These are phyloP conservation scores for Allomyces macrogynus DNA, from an alignment of 192 early-diverging fungal species.

Conservation along the genomic window DNA sequence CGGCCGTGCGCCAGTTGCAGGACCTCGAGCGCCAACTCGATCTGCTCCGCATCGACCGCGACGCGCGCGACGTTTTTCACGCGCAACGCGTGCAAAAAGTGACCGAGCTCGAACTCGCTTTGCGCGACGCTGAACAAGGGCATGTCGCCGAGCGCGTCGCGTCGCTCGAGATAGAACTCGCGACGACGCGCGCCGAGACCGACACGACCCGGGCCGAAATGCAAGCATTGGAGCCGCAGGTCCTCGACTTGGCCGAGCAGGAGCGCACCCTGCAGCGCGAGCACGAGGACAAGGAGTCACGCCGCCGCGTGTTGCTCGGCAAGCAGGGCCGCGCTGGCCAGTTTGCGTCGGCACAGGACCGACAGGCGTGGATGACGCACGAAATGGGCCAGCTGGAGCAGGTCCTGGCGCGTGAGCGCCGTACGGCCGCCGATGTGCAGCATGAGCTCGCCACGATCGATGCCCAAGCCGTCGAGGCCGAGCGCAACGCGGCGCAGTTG, in stretches of 20 bases:
- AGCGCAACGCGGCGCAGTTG: too few species aligned
- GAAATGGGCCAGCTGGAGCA: not conserved
- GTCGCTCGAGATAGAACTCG: not conserved
- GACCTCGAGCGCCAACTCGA: constrained; percentile 18
- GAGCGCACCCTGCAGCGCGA: not conserved
- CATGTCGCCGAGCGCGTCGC: not conserved
- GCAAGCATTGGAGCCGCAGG: not conserved
- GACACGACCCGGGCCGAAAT: not conserved
- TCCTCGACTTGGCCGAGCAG: too few species aligned
- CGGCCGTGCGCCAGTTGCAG: constrained; percentile 17
- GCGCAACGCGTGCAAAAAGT: not conserved
- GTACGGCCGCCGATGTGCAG: too few species aligned
- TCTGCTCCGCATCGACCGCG: not conserved
- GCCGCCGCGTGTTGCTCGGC: not conserved
- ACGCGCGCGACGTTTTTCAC: not conserved
- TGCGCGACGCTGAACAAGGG: not conserved
- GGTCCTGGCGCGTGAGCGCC: not conserved
- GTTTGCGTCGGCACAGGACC: not conserved
- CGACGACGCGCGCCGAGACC: not conserved
- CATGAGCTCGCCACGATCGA: too few species aligned
- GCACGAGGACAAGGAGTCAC: not conserved
- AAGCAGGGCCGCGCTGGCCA: not conserved
- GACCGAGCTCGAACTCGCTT: not conserved
- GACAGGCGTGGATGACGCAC: not conserved
- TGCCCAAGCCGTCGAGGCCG: too few species aligned